Percentiles rank a stretch among this genome's conserved stretches.
These are phyloP conservation scores for Sphagnum magellanicum DNA, from an alignment of 228 moss, liverwort and hornwort species.

Conservation along the genomic window DNA sequence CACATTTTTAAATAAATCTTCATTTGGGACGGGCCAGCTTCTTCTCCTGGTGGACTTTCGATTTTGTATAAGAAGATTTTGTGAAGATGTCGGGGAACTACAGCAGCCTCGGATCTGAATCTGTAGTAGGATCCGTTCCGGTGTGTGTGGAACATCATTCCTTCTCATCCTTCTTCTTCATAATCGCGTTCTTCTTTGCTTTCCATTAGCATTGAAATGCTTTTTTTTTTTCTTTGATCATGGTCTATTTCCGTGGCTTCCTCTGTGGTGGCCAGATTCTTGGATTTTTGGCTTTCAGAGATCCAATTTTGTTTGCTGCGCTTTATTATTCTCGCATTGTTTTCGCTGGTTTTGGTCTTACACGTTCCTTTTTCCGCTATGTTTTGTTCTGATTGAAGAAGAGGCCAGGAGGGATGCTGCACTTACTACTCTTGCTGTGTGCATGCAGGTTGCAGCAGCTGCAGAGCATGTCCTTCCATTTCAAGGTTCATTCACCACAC, in stretches of 20 bases:
- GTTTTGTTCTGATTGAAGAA: not conserved
- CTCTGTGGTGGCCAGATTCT: not conserved
- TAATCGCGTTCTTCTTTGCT: not conserved
- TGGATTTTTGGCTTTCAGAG: not conserved
- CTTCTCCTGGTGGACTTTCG: too few species aligned
- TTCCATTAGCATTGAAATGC: not conserved
- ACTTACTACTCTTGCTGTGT: conserved; percentile 2
- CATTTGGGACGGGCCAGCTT: too few species aligned
- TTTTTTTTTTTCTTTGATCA: not conserved
- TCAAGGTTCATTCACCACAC: conserved; percentile 29
- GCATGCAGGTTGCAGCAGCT: conserved; percentile 66
- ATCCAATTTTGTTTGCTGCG: not conserved
- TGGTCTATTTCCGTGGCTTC: not conserved
- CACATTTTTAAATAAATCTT: too few species aligned
- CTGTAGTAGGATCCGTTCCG: conserved; percentile 57
- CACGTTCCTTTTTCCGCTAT: too few species aligned
- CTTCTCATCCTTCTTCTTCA: not conserved
- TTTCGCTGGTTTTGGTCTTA: too few species aligned
- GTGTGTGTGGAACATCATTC: conserved; percentile 4
- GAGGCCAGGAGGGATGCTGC: not conserved
- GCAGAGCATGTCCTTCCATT: conserved; percentile 71
- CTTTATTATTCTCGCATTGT: too few species aligned
- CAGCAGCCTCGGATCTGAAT: conserved; percentile 48
- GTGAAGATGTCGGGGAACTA: conserved; percentile 50
- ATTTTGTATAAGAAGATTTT: not conserved